Evolutionary conservation across 2,329 filamentous ascomycete species (phyloP).

Genomic region (Aspergillus calidoustus): DNA sequence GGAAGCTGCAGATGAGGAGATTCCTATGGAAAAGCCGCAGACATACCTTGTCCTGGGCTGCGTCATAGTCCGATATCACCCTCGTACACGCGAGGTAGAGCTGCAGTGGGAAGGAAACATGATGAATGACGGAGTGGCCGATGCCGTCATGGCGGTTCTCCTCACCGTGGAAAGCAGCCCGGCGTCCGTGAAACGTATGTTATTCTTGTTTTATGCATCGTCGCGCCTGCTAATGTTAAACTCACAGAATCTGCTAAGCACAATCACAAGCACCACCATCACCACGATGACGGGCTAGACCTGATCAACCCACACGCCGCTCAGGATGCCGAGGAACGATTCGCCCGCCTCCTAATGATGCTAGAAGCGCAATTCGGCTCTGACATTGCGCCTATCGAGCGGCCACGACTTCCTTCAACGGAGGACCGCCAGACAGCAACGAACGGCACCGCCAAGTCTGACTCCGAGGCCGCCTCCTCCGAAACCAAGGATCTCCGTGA

Average conservation of each 20-base stretch:
- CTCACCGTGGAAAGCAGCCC: slow-evolving; percentile 92
- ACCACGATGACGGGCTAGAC: slow-evolving; percentile 46
- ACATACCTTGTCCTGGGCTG: slow-evolving; percentile 83
- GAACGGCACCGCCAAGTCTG: slow-evolving; percentile 24
- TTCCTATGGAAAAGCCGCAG: slow-evolving; percentile 40
- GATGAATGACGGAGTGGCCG: slow-evolving; percentile 97
- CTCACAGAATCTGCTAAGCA: slow-evolving; percentile 61
- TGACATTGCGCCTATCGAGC: slow-evolving; percentile 76
- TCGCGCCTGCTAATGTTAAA: slow-evolving; percentile 25
- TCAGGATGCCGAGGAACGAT: slow-evolving; percentile 72
- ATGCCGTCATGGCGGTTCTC: slow-evolving; percentile 91
- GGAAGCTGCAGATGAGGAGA: slow-evolving; percentile 52
- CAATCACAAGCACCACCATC: slow-evolving; percentile 62
- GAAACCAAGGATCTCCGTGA: slow-evolving; percentile 43
- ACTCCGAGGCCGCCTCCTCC: slow-evolving; percentile 21
- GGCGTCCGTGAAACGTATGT: slow-evolving; percentile 83
- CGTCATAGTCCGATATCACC: slow-evolving; percentile 77
- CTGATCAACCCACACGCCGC: slow-evolving; percentile 74
- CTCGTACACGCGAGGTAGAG: slow-evolving; percentile 75
- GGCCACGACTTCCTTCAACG: slow-evolving; percentile 54
- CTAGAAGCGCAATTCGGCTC: slow-evolving; percentile 96
- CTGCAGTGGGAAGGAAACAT: slow-evolving; percentile 98
- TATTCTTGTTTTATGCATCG: not conserved
- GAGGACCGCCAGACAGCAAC: slow-evolving; percentile 16
- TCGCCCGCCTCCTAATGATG: slow-evolving; percentile 89